Evolutionary conservation across 2,329 filamentous ascomycete genomes (phyloP).

Genomic region (Sphaerulina vaccinii): DNA sequence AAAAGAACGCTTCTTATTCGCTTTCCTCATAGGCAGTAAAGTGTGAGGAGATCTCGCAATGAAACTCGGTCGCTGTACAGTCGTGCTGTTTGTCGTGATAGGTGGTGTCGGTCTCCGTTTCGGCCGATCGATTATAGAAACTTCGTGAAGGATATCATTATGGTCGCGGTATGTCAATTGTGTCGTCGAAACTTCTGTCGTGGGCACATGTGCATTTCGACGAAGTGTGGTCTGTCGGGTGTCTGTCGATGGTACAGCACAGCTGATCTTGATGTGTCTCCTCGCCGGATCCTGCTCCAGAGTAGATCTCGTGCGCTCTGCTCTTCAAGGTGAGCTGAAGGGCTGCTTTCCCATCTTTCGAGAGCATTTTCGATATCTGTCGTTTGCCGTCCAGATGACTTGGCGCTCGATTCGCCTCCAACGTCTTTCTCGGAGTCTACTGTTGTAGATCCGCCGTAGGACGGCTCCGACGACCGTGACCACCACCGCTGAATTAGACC

Average conservation of each 20-base stretch:
- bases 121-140: slow-evolving; percentile 4
- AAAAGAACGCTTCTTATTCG: too few species aligned
- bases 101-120: too few species aligned
- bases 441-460: background rate
- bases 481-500: slow-evolving; percentile 6
- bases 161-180: background rate
- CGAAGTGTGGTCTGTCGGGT: background rate
- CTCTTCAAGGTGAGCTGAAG: background rate
- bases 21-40: too few species aligned
- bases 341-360: background rate
- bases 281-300: background rate
- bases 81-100: too few species aligned
- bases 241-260: background rate
- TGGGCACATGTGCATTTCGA: background rate
- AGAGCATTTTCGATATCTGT: background rate
- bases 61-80: too few species aligned
- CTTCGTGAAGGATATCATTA: slow-evolving; percentile 1
- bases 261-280: background rate
- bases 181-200: background rate
- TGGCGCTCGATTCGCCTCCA: background rate
- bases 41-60: too few species aligned
- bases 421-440: background rate
- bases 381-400: background rate
- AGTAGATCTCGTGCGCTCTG: background rate
- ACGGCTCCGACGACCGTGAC: background rate